Evolutionary conservation across 1,284 basidiomycete species (phyloP), one percentile per base, ranked within the genome.

Genomic region (Ceratobasidium sp.): DNA sequence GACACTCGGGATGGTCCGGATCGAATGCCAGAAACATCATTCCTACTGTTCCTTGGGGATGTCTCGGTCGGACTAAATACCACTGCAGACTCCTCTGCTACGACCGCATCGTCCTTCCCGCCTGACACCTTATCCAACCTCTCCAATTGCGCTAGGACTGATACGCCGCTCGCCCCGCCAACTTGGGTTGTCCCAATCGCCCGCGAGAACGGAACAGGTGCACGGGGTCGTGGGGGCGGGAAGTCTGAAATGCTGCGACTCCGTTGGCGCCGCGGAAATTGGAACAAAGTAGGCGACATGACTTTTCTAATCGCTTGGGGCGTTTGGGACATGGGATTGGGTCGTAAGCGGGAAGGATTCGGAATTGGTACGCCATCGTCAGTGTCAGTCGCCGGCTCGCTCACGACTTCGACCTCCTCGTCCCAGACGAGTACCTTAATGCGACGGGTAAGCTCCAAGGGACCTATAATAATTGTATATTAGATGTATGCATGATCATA

Each of bases 401-500:
- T 89, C 75, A 90, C 89, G n/a, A 93, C 80, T 79, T 92, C 90
- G n/a, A 91, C 81, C 75, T 92, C 90, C 73, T 95, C 93, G 76
- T 93, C 90, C 90, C 91, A 92, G 14, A 96, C 91, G 30, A 92
- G 84, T 12, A 89, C 87, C 78, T 89, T 93, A 71, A 86, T 87
- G 72, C 93, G 83, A 18, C 93, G 86, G 5, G 93, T 94, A 26
- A 96, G 82, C 78, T 96, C 93, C 74, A 96, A 82, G 8, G 93
- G 93, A 18, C 93, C 92, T 91, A 73, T 21, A 55, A 9, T 52
- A 75, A 48, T 30, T 64, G 52, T n/a, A 21, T 14, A 30, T 26
- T 50, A 34, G 30, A 12, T 36, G 18, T 8, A 1, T 6, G 9
- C 9, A 36, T 21, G 8, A 14, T 34, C 57, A 73, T 57, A 50